Evolutionary conservation across 768 basidiomycete genomes (phyloP), one percentile per base, ranked within the genome.

Genomic region (Exidia glandulosa): DNA sequence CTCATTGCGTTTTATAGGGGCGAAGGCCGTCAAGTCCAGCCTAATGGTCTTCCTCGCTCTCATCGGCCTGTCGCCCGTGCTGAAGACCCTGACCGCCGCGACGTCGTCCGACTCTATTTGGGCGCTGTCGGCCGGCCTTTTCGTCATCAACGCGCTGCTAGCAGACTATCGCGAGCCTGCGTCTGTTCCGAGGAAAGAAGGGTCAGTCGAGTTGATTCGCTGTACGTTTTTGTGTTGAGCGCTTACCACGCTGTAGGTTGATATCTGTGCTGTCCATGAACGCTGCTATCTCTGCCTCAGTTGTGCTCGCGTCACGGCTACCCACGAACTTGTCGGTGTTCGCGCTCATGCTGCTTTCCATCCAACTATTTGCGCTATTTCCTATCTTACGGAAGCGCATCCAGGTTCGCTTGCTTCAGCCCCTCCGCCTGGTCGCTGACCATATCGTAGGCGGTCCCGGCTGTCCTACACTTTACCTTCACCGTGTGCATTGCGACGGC

Each of bases 71-170:
- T 87, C 94, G 2, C 96, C 96, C 14, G 88, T 97, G 10, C 76
- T 98, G 59, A 83, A 87, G 67, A 97, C 95, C 4, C 75, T 99
- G 67, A 95, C 93, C 31, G 88, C 90, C 37, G 91, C 94, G 29
- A 97, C 94, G 3, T 96, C 95, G 37, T 90, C 90, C 13, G 96
- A 99, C 71, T 93, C 93, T 31, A 94, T 98, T 64, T 97, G 93
- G 93, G 94, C 95, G 5, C 74, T 97, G 57, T 83, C 92, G n/a
- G 89, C 90, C 3, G 77, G 79, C 57, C 81, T 98, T 48, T 90
- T 97, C 71, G 75, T 83, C 57, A 75, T 96, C 37, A 92, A 94
- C 69, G 78, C 85, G 23, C 74, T 94, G 60, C 75, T 97, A 55
- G 88, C 88, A 14, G 92, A 96, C 72, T 95, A 92, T 69, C 81